Conservation (phyloP, 768 basidiomycete species). For the Pleurotus sapidus region DNA sequence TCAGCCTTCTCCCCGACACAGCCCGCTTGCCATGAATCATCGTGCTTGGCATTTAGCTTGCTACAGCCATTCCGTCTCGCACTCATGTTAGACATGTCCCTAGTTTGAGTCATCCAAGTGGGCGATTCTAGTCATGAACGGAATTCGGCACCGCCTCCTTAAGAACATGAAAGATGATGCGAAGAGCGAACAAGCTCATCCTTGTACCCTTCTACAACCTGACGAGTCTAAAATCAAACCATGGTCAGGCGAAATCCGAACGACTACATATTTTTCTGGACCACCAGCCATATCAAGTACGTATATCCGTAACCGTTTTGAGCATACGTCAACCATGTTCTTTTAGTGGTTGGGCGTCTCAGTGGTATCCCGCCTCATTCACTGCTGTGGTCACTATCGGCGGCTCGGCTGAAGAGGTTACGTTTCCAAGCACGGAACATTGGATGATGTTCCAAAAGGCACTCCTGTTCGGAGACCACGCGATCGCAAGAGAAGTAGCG, state of each 20-base stretch:
- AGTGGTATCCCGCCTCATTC: conserved; percentile 49
- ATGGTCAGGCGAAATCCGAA: conserved; percentile 17
- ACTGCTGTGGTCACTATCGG: conserved; percentile 30
- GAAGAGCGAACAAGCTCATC: too few species aligned
- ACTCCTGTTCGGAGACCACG: conserved; percentile 46
- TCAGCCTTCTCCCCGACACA: too few species aligned
- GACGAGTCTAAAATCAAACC: background rate
- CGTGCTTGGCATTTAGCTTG: too few species aligned
- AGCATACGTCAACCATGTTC: background rate
- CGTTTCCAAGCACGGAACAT: conserved; percentile 53
- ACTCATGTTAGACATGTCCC: too few species aligned
- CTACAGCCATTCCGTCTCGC: too few species aligned
- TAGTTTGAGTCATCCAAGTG: too few species aligned
- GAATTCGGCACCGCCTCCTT: too few species aligned
- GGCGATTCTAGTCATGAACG: too few species aligned
- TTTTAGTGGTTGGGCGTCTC: conserved; percentile 44
- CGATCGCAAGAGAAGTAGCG: conserved; percentile 40
- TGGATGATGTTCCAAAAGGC: conserved; percentile 73
- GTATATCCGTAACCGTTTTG: conserved; percentile 10
- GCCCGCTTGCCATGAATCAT: too few species aligned
- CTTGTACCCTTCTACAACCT: too few species aligned
- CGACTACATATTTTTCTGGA: conserved; percentile 47
- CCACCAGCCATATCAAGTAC: conserved; percentile 37
- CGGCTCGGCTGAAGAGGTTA: conserved; percentile 24
- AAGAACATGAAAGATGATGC: too few species aligned